These are phyloP conservation scores for Neofusicoccum umdonicola DNA, from an alignment of 2,329 filamentous ascomycete species.

Conservation along the genomic window DNA sequence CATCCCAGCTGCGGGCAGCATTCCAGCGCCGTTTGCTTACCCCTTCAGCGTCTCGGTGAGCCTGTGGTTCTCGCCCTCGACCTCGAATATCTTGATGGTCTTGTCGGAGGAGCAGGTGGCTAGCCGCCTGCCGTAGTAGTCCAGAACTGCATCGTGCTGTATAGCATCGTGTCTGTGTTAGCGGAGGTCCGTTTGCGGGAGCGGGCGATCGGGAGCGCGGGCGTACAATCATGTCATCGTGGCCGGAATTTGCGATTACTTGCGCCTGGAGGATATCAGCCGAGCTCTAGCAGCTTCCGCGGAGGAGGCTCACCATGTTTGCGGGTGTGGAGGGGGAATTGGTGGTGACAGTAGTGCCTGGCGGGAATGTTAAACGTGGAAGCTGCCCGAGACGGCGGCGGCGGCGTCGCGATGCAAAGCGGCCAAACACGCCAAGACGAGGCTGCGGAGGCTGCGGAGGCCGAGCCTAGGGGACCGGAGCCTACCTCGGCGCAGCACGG, in stretches of 20 bases:
- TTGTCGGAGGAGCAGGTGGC: conserved; percentile 97
- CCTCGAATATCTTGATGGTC: conserved; percentile 98
- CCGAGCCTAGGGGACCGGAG: not conserved
- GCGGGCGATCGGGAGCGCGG: conserved; percentile 18
- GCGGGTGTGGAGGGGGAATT: conserved; percentile 2
- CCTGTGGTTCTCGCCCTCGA: conserved; percentile 88
- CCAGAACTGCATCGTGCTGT: conserved; percentile 92
- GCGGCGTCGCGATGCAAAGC: conserved; percentile 10
- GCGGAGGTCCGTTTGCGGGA: conserved; percentile 14
- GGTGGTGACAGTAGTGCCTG: conserved; percentile 7
- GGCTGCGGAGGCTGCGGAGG: not conserved
- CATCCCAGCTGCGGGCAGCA: not conserved
- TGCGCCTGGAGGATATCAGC: conserved; percentile 56
- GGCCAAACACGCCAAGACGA: conserved; percentile 6
- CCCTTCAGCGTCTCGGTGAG: conserved; percentile 92
- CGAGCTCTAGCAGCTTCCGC: not conserved
- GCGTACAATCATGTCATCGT: conserved; percentile 99
- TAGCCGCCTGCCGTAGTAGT: conserved; percentile 95
- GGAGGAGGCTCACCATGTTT: conserved; percentile 18
- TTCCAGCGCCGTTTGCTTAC: conserved; percentile 49
- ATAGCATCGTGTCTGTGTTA: not conserved
- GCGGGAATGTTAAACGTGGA: conserved; percentile 16
- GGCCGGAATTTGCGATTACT: conserved; percentile 79
- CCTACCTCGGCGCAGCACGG: conserved; percentile 10
- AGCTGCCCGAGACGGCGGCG: conserved; percentile 11